Conservation (phyloP, 2,329 filamentous ascomycete genomes). For the Teratosphaeria viscida region DNA sequence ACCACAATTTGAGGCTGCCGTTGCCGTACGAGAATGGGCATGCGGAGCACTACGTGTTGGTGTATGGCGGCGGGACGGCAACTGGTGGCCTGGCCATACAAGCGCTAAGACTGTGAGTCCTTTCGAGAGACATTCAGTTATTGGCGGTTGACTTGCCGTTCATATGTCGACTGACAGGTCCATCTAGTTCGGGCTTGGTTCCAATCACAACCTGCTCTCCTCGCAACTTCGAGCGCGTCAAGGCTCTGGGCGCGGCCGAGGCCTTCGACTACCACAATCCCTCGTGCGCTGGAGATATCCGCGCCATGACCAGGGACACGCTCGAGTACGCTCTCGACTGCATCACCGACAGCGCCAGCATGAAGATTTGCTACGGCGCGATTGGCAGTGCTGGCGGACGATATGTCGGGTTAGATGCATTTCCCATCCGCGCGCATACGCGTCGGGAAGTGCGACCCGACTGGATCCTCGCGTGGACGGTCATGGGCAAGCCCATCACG, state of each 20-base stretch:
- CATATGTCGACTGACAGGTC: no score
- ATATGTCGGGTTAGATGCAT: not conserved
- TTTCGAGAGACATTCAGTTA: not conserved
- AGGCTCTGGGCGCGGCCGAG: not conserved
- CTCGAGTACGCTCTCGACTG: not conserved
- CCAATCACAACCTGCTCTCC: not conserved
- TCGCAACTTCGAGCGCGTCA: not conserved
- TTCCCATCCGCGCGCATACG: not conserved
- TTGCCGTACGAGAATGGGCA: not conserved
- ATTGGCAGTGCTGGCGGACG: not conserved
- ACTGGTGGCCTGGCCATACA: not conserved
- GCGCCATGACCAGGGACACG: conserved; percentile 5
- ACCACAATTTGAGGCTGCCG: not conserved
- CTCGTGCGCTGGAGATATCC: not conserved
- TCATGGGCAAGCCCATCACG: not conserved
- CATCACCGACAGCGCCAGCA: not conserved
- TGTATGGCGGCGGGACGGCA: not conserved
- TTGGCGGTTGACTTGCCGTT: no score
- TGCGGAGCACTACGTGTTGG: not conserved
- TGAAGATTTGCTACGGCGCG: not conserved
- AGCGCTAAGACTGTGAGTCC: not conserved
- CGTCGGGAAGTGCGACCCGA: not conserved
- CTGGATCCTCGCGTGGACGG: not conserved
- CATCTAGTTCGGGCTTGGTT: not conserved
- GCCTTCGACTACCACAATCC: not conserved